Evolutionary conservation across 306 rosid species (phyloP).

Genomic region (Castanea sativa): DNA sequence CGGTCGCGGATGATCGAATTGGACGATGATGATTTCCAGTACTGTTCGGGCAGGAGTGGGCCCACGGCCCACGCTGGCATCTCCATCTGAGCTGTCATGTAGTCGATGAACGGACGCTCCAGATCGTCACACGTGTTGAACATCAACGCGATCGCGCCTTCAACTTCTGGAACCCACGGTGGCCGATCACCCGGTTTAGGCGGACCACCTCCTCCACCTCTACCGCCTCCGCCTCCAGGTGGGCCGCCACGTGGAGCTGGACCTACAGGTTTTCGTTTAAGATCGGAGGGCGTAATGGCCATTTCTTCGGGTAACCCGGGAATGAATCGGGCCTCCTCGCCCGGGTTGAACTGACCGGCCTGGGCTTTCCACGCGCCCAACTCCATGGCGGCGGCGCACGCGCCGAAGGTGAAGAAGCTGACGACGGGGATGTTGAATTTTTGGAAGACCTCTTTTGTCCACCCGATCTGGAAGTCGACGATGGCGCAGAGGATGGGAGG

Average conservation of each 20-base stretch:
- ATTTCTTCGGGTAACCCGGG: slow-evolving; percentile 58
- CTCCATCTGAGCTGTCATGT: slow-evolving; percentile 21
- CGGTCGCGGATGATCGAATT: slow-evolving; percentile 36
- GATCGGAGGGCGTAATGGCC: slow-evolving; percentile 38
- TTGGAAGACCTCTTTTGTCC: slow-evolving; percentile 39
- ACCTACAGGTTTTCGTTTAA: slow-evolving; percentile 19
- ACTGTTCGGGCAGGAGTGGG: slow-evolving; percentile 62
- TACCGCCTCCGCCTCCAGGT: not conserved
- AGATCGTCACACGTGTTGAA: slow-evolving; percentile 75
- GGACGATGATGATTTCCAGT: slow-evolving; percentile 44
- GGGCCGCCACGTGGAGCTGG: slow-evolving; percentile 10
- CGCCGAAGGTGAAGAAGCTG: slow-evolving; percentile 55
- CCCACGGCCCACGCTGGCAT: slow-evolving; percentile 73
- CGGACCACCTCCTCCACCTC: slow-evolving; percentile 24
- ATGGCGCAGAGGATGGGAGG: slow-evolving; percentile 48
- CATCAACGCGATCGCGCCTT: slow-evolving; percentile 36
- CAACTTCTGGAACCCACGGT: slow-evolving; percentile 32
- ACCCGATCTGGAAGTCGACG: slow-evolving; percentile 55
- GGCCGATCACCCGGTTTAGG: slow-evolving; percentile 38
- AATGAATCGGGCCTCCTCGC: slow-evolving; percentile 35
- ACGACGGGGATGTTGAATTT: slow-evolving; percentile 46
- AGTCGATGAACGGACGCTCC: slow-evolving; percentile 51
- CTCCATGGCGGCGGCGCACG: slow-evolving; percentile 57
- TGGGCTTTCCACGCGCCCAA: slow-evolving; percentile 52
- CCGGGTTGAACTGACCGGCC: slow-evolving; percentile 36